Evolutionary conservation across 2,329 filamentous ascomycete species (phyloP), one percentile per base, ranked within the genome.

Genomic region (Aspergillus persii): DNA sequence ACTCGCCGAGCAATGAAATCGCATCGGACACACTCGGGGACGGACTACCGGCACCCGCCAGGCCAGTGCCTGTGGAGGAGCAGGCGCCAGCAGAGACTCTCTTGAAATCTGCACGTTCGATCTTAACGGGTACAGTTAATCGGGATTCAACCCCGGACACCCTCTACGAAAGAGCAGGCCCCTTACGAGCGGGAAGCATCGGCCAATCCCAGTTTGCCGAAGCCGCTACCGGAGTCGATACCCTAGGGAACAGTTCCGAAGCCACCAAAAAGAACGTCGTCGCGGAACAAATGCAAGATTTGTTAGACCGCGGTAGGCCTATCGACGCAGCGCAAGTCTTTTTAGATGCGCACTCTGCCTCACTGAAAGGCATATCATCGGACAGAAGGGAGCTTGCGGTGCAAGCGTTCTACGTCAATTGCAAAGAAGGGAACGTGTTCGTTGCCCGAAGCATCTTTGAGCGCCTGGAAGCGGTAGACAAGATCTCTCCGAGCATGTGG

Each of bases 251-350:
- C 8, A 31, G 11, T 15, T 29, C 1, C 3, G 36, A 12, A 15
- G 27, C 9, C 2, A 46, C 53, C 8, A 53, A 58, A 30, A 36
- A 61, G 11, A 23, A 54, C 12, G 59, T 66, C 5, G 30, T 68
- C 1, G 61, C 67, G 2, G 64, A 63, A 49, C 57, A 61, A 30
- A 67, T 75, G 41, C 63, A 66, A 50, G 54, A 60, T 7, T 62
- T 76, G 39, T 58, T 77, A 8, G 59, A 68, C 3, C 58, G 63
- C 36, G 65, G 65, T 15, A 66, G 65, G 53, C 67, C 70, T 11
- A 74, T 77, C 3, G 71, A 75, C 41, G 76, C 75, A 6, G 70
- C 74, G 6, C 73, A 77, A 53, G 29, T 74, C 31, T 77, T 77
- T 52, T 58, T 77, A 48, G 67, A 70, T 26, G 61, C 50, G 23